A percentile compares a stretch with the other conserved stretches of the same genome.
Evolutionary conservation across 202 grass and related monocot genomes (phyloP).

Genomic region (Elaeis oleifera): DNA sequence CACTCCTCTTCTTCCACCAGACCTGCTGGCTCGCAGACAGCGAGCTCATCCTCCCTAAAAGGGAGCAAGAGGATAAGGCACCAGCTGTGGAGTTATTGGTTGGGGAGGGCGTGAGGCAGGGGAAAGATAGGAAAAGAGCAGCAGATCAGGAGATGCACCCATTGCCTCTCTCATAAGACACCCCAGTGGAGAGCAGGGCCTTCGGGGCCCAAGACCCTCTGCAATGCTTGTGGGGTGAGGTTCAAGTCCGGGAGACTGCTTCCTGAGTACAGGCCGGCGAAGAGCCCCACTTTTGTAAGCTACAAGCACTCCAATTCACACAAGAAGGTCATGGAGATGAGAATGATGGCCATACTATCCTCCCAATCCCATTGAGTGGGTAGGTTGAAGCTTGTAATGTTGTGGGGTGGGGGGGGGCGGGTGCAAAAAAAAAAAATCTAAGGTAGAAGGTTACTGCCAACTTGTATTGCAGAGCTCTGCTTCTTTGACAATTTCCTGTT

Average conservation of each 20-base stretch:
- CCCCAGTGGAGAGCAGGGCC: slow-evolving; percentile 64
- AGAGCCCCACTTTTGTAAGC: slow-evolving; percentile 10
- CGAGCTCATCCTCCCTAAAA: slow-evolving; percentile 70
- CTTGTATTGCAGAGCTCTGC: too few species aligned
- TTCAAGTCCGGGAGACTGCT: slow-evolving; percentile 71
- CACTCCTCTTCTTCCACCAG: slow-evolving; percentile 45
- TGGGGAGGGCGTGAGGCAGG: slow-evolving; percentile 12
- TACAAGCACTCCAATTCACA: slow-evolving; percentile 9
- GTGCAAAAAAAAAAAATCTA: too few species aligned
- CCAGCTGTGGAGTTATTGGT: neutral
- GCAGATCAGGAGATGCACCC: slow-evolving; percentile 52
- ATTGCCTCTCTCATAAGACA: slow-evolving; percentile 62
- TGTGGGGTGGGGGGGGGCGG: too few species aligned
- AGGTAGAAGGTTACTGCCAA: too few species aligned
- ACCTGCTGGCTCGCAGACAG: slow-evolving; percentile 90
- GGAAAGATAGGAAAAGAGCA: slow-evolving; percentile 2
- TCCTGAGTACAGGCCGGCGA: slow-evolving; percentile 69
- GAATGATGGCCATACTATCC: neutral
- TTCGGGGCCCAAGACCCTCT: slow-evolving; percentile 62
- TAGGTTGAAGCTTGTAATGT: neutral
- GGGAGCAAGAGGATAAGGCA: slow-evolving; percentile 17
- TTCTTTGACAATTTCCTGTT: neutral
- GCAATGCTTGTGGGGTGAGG: slow-evolving; percentile 61
- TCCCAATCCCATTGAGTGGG: slow-evolving; percentile 2
- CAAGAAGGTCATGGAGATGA: slow-evolving; percentile 10